Conservation (phyloP, 2,329 filamentous ascomycete genomes). For the Amesomyces nigricolor region DNA sequence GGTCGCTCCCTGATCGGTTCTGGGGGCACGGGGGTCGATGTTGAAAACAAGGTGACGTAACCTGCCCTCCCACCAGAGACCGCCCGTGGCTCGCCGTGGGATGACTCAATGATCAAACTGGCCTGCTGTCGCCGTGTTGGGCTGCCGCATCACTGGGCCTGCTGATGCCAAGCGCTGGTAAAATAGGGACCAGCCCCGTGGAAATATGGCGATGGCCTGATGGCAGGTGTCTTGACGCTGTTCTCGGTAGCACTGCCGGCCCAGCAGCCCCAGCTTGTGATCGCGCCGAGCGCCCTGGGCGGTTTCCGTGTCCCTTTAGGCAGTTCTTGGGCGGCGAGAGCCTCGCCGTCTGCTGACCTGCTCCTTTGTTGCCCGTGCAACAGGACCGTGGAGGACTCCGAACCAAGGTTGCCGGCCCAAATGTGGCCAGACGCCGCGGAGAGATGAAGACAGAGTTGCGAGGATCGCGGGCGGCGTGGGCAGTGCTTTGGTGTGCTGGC, state of each 20-base stretch:
- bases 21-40: slow-evolving; percentile 1
- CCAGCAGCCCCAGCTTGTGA: not conserved
- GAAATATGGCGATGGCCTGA: not conserved
- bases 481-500: no score
- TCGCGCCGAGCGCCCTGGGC: not conserved
- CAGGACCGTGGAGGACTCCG: no score
- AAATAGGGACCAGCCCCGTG: slow-evolving; percentile 3
- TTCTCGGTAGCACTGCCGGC: not conserved
- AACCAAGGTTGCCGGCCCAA: no score
- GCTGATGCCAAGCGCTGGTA: slow-evolving; percentile 11
- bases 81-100: slow-evolving; percentile 3
- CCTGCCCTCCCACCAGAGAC: not conserved
- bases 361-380: not conserved
- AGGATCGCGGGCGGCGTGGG: no score
- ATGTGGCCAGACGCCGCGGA: no score
- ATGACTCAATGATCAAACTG: slow-evolving; percentile 16
- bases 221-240: slow-evolving; percentile 9
- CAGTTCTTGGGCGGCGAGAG: no score
- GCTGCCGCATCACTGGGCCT: not conserved
- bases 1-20: no score
- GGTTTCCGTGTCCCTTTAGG: no score
- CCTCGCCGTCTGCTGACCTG: not conserved
- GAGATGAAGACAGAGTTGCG: no score
- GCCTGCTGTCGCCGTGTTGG: not conserved
- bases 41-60: slow-evolving; percentile 18